Base-by-base conservation (phyloP, 441 rosid species). In the Mallotus japonicus region DNA sequence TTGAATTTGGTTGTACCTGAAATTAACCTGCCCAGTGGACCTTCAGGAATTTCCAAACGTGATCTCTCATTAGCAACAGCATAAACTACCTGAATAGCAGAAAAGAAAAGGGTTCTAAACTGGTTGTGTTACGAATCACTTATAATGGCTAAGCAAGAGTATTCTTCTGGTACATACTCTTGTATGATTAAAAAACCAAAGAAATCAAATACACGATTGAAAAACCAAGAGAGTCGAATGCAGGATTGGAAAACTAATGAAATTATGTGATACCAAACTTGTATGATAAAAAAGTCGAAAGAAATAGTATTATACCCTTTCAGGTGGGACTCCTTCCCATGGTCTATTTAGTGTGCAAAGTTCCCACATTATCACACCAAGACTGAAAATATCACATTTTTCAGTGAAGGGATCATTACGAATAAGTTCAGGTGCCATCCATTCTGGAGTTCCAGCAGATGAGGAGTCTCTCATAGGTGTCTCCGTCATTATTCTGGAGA, bases 381-480 rank as follows among this genome's bases (percentile, higher is more conserved):
- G 83, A 83, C 97, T 93, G 81, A 93, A 95, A 79, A 92, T 92
- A 78, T 93, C 98, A 9, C 99, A 93, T 79, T 95, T 93, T 75
- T 89, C 97, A 15, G 93, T 86, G 82, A 96, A 93, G 44, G 97
- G 94, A 67, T 93, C 96, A 34, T 88, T 93, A 22, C 97, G 96
- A 64, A 93, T 89, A 46, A 96, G 98, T 69, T 92, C 98, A 15
- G 99, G 98, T 75, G 98, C 99, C 99, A 91, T 95, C 98, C 99
- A 95, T 77, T 91, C 97, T 3, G 97, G 98, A 50, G 99, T 95
- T 81, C 99, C 99, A 20, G 97, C 98, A 65, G 93, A 87, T 32
- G 93, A 87, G 20, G 91, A 73, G 80, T 91, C 98, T 78, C 83
- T 86, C 84, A 90, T 85, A 70, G 88, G 80, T 51, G 74, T 75